phyloP scores from a whole-genome alignment of 345 rosid species.

The Clausena lansium region DNA sequence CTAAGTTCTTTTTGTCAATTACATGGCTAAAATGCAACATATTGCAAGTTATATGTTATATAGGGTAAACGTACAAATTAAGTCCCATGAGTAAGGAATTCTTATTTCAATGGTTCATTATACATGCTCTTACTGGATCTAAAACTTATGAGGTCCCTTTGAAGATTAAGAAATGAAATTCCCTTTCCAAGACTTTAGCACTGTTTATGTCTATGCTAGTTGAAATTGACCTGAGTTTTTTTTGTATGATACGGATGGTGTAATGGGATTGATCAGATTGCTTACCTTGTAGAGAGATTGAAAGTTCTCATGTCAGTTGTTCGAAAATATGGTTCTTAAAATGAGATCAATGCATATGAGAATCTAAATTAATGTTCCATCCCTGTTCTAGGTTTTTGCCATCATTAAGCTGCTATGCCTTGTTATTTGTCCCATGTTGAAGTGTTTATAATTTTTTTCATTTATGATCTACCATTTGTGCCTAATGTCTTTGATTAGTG shows the following conservation, averaged over 20 bases:
- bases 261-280: neutral
- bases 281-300: neutral
- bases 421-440: neutral
- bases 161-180: no score
- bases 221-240: no score
- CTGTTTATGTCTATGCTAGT: no score
- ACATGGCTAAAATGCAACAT: no score
- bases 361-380: neutral
- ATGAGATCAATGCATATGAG: neutral
- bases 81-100: no score
- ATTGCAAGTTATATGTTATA: no score
- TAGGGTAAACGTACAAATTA: no score
- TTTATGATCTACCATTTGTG: neutral
- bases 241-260: neutral
- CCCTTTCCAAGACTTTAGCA: no score
- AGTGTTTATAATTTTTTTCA: neutral
- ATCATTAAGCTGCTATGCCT: neutral
- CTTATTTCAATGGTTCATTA: no score
- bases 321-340: neutral
- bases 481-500: neutral
- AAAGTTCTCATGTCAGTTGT: neutral
- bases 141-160: no score
- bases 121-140: no score
- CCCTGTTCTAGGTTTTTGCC: neutral
- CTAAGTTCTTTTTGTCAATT: no score